These are phyloP conservation scores for Xylaria sp. DNA, from an alignment of 2,329 filamentous ascomycete genomes.

Conservation along the genomic window DNA sequence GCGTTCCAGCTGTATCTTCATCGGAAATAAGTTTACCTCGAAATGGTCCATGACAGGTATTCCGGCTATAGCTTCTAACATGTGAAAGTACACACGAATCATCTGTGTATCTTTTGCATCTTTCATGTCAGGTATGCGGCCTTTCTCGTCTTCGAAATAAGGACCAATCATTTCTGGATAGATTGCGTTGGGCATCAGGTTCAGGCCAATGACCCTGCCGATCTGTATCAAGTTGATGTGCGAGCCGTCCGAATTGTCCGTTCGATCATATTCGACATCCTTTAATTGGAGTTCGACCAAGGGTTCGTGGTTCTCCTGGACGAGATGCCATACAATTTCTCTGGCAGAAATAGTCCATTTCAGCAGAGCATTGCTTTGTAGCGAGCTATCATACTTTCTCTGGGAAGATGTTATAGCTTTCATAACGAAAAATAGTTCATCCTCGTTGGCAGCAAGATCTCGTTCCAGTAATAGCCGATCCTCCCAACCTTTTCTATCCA, in stretches of 20 bases:
- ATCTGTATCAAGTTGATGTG: constrained; percentile 94
- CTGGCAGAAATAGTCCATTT: constrained; percentile 94
- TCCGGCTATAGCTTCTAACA: constrained; percentile 96
- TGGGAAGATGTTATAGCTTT: constrained; percentile 98
- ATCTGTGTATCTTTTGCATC: constrained; percentile 80
- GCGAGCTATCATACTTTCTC: constrained; percentile 79
- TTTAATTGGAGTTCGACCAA: constrained; percentile 93
- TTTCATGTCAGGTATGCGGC: constrained; percentile 62
- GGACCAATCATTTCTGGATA: constrained; percentile 97
- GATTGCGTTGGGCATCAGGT: constrained; percentile 87
- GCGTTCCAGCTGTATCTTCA: constrained; percentile 92
- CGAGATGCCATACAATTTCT: constrained; percentile 97
- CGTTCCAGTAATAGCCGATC: constrained; percentile 89
- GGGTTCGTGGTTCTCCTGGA: constrained; percentile 86
- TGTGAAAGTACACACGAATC: constrained; percentile 95
- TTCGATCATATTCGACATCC: constrained; percentile 92
- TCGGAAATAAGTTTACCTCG: constrained; percentile 90
- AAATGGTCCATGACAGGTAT: constrained; percentile 98
- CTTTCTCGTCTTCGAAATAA: constrained; percentile 76
- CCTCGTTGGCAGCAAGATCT: constrained; percentile 88
- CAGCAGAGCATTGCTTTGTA: constrained; percentile 80
- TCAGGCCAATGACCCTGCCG: constrained; percentile 87
- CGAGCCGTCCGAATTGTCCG: constrained; percentile 96
- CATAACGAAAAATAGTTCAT: constrained; percentile 99
- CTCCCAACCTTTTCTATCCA: constrained; percentile 91